A percentile compares a stretch with the other conserved stretches of the same genome.
phyloP scores from a whole-genome alignment of 164 flowering plant genomes.

The Aristolochia fimbriata region DNA sequence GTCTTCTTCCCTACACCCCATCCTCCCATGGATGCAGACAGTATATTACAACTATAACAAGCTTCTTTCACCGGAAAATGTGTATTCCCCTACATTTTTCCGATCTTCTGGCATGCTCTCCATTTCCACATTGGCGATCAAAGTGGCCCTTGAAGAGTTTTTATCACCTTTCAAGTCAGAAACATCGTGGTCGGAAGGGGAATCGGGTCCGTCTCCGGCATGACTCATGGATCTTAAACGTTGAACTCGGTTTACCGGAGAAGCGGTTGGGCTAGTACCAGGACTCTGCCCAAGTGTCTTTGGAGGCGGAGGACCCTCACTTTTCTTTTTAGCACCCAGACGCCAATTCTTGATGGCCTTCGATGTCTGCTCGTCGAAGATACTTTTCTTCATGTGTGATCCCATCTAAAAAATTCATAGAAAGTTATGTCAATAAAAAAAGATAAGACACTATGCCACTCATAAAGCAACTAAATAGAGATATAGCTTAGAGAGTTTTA shows the following conservation, averaged over 20 bases:
- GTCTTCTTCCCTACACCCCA: neutral
- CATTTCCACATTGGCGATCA: slow-evolving; percentile 14
- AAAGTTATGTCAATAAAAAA: neutral
- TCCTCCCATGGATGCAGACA: neutral
- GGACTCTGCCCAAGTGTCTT: slow-evolving; percentile 26
- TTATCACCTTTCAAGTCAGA: slow-evolving; percentile 26
- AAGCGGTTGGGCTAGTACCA: slow-evolving; percentile 19
- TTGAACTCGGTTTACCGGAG: slow-evolving; percentile 17
- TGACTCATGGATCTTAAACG: slow-evolving; percentile 19
- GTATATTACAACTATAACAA: neutral
- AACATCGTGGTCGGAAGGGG: slow-evolving; percentile 10
- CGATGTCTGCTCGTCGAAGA: slow-evolving; percentile 81
- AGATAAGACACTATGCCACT: neutral
- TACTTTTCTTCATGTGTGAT: slow-evolving; percentile 73
- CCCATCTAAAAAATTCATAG: slow-evolving; percentile 54
- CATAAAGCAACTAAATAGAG: neutral
- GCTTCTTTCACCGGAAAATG: slow-evolving; percentile 2
- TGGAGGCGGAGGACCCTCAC: slow-evolving; percentile 12
- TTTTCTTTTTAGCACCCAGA: slow-evolving; percentile 47
- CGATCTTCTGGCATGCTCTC: neutral
- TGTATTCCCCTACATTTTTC: slow-evolving; percentile 8
- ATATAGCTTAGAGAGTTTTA: neutral
- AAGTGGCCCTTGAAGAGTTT: slow-evolving; percentile 10
- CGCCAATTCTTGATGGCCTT: slow-evolving; percentile 83
- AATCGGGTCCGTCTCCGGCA: slow-evolving; percentile 1